Percentiles rank a stretch among this genome's conserved stretches.
phyloP scores from a whole-genome alignment of 495 filamentous ascomycete genomes.

The Penicillium roqueforti region DNA sequence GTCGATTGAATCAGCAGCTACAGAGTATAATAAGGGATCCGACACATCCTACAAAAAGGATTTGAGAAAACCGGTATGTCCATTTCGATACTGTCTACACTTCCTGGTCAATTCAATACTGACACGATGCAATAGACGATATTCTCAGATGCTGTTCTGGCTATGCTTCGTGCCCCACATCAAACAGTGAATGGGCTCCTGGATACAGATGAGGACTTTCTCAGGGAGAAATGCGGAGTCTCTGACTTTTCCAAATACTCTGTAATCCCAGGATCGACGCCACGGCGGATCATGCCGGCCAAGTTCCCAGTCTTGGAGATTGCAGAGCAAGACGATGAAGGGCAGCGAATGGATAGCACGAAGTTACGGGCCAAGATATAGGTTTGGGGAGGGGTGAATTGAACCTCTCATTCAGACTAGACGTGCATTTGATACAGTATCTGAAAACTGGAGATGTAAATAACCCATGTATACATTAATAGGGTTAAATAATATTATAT shows the following conservation, averaged over 20 bases:
- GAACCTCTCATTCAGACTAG: not conserved
- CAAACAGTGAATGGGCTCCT: slow-evolving; percentile 64
- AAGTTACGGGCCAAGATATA: slow-evolving; percentile 31
- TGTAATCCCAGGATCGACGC: slow-evolving; percentile 58
- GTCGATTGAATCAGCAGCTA: slow-evolving; percentile 74
- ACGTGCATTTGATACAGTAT: not conserved
- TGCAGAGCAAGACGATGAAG: slow-evolving; percentile 79
- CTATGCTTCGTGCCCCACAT: slow-evolving; percentile 62
- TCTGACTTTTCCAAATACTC: slow-evolving; percentile 72
- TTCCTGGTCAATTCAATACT: not conserved
- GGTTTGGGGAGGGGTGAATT: not conserved
- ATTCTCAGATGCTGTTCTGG: slow-evolving; percentile 76
- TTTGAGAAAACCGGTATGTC: slow-evolving; percentile 56
- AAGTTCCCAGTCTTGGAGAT: slow-evolving; percentile 68
- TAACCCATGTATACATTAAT: not conserved
- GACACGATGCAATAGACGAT: slow-evolving; percentile 44
- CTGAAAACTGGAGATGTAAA: not conserved
- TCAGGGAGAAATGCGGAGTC: slow-evolving; percentile 59
- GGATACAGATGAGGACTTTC: slow-evolving; percentile 78
- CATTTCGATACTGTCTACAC: not conserved
- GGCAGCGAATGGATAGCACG: slow-evolving; percentile 64
- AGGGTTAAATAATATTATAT: not conserved
- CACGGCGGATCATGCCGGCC: slow-evolving; percentile 75
- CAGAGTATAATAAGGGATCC: slow-evolving; percentile 41
- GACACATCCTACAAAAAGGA: slow-evolving; percentile 44